Conservation (phyloP, 192 early-diverging fungal species). For the Podila verticillata region DNA sequence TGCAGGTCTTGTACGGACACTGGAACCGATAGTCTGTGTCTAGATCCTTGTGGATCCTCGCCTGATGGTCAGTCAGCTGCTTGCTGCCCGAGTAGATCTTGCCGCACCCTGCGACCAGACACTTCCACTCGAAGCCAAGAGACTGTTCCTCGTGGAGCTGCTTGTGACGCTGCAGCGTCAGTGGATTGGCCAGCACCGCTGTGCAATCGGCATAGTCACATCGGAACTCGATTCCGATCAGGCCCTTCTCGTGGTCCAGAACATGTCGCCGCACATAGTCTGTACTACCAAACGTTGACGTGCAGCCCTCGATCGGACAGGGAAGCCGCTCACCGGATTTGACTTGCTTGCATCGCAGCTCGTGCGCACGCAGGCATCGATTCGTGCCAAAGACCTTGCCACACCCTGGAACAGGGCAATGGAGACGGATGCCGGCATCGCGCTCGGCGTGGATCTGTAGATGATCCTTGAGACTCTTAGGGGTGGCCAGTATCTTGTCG, state of each 20-base stretch:
- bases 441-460: slow-evolving; percentile 43
- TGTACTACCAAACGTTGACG: slow-evolving; percentile 40
- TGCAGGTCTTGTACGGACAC: slow-evolving; percentile 34
- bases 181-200: slow-evolving; percentile 43
- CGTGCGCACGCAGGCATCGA: slow-evolving; percentile 43
- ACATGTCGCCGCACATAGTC: slow-evolving; percentile 51
- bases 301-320: slow-evolving; percentile 36
- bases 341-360: slow-evolving; percentile 46
- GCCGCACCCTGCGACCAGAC: slow-evolving; percentile 28
- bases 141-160: slow-evolving; percentile 50
- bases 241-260: slow-evolving; percentile 49
- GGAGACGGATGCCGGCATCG: slow-evolving; percentile 38
- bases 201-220: slow-evolving; percentile 45
- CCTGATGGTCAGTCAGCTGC: slow-evolving; percentile 46
- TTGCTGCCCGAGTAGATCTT: slow-evolving; percentile 49
- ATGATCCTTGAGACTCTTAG: slow-evolving; percentile 46
- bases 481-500: slow-evolving; percentile 42
- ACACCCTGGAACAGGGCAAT: slow-evolving; percentile 36
- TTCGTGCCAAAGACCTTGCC: slow-evolving; percentile 46
- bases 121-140: slow-evolving; percentile 43
- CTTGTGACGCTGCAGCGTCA: slow-evolving; percentile 50
- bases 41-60: slow-evolving; percentile 47
- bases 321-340: slow-evolving; percentile 37
- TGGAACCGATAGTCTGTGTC: slow-evolving; percentile 23
- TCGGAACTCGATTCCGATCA: slow-evolving; percentile 36